phyloP scores from a whole-genome alignment of 768 basidiomycete genomes.

The Pulveroboletus sp. region DNA sequence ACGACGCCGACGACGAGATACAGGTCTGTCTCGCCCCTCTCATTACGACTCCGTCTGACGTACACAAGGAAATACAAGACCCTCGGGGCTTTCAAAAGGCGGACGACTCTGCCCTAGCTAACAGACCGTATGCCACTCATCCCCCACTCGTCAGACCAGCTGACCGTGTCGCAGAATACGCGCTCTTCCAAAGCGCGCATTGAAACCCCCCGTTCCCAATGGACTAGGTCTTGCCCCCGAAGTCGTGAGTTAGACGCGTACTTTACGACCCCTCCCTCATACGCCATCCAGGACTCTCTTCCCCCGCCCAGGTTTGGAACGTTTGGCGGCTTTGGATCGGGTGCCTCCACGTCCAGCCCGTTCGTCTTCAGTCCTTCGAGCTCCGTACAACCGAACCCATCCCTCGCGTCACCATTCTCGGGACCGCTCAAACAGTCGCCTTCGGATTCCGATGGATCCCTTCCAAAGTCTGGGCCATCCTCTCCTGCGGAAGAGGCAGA shows the following conservation, averaged over 20 bases:
- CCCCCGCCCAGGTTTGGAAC: constrained; percentile 45
- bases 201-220: constrained; percentile 22
- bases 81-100: constrained; percentile 55
- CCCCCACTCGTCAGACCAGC: not conserved
- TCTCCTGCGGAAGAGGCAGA: constrained; percentile 27
- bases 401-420: constrained; percentile 24
- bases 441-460: constrained; percentile 28
- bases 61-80: constrained; percentile 38
- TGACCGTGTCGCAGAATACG: constrained; percentile 49
- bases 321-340: constrained; percentile 51
- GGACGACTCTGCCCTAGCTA: constrained; percentile 50
- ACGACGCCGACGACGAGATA: constrained; percentile 39
- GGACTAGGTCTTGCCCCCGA: constrained; percentile 22
- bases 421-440: not conserved
- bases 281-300: constrained; percentile 17
- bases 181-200: constrained; percentile 53
- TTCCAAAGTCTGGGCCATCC: constrained; percentile 17
- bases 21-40: constrained; percentile 19
- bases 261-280: constrained; percentile 14
- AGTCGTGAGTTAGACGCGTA: constrained; percentile 23
- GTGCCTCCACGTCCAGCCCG: constrained; percentile 27
- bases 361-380: constrained; percentile 39
- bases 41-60: constrained; percentile 3
- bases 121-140: constrained; percentile 48
- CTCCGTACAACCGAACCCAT: constrained; percentile 9